A percentile compares a stretch with the other conserved stretches of the same genome.
Conservation (phyloP, 768 basidiomycete species). For the Naematelia encephala region DNA sequence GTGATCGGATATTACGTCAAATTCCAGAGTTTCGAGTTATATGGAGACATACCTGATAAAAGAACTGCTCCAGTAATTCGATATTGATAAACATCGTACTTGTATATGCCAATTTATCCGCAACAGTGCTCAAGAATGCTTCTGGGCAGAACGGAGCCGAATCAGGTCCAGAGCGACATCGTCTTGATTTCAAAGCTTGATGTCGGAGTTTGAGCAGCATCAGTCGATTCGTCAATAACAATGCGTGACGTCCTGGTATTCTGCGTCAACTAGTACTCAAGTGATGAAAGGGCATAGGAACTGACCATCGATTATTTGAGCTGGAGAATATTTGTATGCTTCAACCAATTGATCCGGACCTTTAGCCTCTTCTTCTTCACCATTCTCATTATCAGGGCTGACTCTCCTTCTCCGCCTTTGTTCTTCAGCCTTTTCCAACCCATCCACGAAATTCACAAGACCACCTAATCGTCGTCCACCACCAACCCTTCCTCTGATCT, state of each 20-base stretch:
- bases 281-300: slow-evolving; percentile 1
- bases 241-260: slow-evolving; percentile 77
- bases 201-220: slow-evolving; percentile 80
- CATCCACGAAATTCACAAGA: slow-evolving; percentile 75
- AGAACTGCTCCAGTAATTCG: slow-evolving; percentile 95
- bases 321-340: slow-evolving; percentile 85
- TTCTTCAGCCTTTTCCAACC: slow-evolving; percentile 66
- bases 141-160: slow-evolving; percentile 91
- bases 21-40: not conserved
- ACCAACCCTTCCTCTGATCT: slow-evolving; percentile 83
- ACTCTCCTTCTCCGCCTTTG: slow-evolving; percentile 36
- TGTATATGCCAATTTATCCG: slow-evolving; percentile 92
- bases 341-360: slow-evolving; percentile 53
- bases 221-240: slow-evolving; percentile 78
- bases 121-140: slow-evolving; percentile 92
- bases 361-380: slow-evolving; percentile 20
- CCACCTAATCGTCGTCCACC: slow-evolving; percentile 73
- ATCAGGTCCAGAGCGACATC: slow-evolving; percentile 82
- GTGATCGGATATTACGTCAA: not conserved
- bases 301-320: slow-evolving; percentile 86
- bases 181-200: slow-evolving; percentile 78
- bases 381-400: not conserved
- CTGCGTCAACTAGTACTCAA: slow-evolving; percentile 3
- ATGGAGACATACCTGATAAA: slow-evolving; percentile 91
- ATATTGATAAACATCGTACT: slow-evolving; percentile 99